Base-by-base conservation (phyloP, 1,284 basidiomycete species). In the Trichosporon faecale region DNA sequence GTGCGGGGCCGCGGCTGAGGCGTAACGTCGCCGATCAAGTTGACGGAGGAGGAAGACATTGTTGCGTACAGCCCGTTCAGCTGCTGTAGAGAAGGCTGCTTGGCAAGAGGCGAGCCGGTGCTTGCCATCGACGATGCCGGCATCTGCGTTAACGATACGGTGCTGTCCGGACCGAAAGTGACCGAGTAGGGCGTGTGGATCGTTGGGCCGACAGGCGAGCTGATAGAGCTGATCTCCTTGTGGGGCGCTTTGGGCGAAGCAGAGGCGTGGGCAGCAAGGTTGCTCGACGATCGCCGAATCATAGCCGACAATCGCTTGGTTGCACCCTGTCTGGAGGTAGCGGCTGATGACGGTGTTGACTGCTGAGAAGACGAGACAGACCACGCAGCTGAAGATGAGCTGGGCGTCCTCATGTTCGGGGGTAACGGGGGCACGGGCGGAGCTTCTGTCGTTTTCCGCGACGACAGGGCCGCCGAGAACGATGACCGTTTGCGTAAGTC, bases 381-480 rank as follows among this genome's bases (percentile, higher is more conserved):
- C 33, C 60, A 64, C 1, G 21, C 57, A 18, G 57, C 57, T 1
- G 71, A 69, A 5, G 68, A 55, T 9, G 69, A 68, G 65, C 75
- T 77, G 6, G 77, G 73, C 1, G 79, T 77, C 5, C 77, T 75
- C 46, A 79, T 63, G 66, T 77, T 80, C 27, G 71, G 55, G 1
- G 79, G 79, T 11, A 79, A 40, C 5, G 79, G 77, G 0, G 79
- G 79, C 1, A 79, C 68, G 1, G 79, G 79, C 11, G 78, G 77
- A 27, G 72, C 57, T 27, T 61, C 57, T n/a, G 40, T 21, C 25
- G 9, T 46, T n/a, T 9, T 64, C 44, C 18, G 60, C 21, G 8
- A 66, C 55, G 57, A 29, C 29, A 61, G 18, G 16, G 57, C 57
- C 8, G 66, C 55, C 27, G 27, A 61, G 27, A 40, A 46, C 25